phyloP scores from a whole-genome alignment of 2,329 filamentous ascomycete genomes.

The Sclerotiophoma versabilis region DNA sequence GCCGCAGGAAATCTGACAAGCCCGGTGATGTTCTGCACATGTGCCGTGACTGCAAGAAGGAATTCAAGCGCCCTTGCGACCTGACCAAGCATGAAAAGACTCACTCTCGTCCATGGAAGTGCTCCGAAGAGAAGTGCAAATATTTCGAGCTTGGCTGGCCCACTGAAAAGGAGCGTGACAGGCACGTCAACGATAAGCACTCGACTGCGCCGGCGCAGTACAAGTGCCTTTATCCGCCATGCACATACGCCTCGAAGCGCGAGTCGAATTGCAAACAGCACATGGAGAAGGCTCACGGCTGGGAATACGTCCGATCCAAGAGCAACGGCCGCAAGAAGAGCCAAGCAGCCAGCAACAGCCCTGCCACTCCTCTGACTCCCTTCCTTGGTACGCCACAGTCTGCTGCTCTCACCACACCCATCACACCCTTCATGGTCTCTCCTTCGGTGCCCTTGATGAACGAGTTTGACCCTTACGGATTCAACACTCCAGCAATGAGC shows the following conservation, averaged over 20 bases:
- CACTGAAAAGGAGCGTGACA: slow-evolving; percentile 96
- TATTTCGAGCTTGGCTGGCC: slow-evolving; percentile 92
- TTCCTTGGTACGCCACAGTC: slow-evolving; percentile 48
- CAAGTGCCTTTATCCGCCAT: slow-evolving; percentile 81
- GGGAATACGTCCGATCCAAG: slow-evolving; percentile 91
- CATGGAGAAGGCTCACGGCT: slow-evolving; percentile 96
- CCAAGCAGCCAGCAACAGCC: slow-evolving; percentile 33
- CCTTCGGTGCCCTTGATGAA: slow-evolving; percentile 51
- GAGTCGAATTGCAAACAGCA: slow-evolving; percentile 98
- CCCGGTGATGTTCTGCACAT: slow-evolving; percentile 83
- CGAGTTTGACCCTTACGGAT: slow-evolving; percentile 41
- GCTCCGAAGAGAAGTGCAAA: slow-evolving; percentile 80
- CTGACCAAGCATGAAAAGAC: slow-evolving; percentile 98
- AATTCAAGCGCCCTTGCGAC: slow-evolving; percentile 97
- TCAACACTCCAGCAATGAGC: slow-evolving; percentile 43
- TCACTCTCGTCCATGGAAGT: slow-evolving; percentile 96
- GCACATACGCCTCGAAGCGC: slow-evolving; percentile 92
- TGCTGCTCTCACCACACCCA: slow-evolving; percentile 43
- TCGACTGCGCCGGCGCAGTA: slow-evolving; percentile 79
- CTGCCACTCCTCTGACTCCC: slow-evolving; percentile 44
- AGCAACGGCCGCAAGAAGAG: slow-evolving; percentile 70
- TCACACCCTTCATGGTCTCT: slow-evolving; percentile 51
- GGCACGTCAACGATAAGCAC: slow-evolving; percentile 97
- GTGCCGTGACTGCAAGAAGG: slow-evolving; percentile 81
- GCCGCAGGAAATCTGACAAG: slow-evolving; percentile 90